phyloP scores from a whole-genome alignment of 495 filamentous ascomycete genomes.

The Annulohypoxylon maeteangense region DNA sequence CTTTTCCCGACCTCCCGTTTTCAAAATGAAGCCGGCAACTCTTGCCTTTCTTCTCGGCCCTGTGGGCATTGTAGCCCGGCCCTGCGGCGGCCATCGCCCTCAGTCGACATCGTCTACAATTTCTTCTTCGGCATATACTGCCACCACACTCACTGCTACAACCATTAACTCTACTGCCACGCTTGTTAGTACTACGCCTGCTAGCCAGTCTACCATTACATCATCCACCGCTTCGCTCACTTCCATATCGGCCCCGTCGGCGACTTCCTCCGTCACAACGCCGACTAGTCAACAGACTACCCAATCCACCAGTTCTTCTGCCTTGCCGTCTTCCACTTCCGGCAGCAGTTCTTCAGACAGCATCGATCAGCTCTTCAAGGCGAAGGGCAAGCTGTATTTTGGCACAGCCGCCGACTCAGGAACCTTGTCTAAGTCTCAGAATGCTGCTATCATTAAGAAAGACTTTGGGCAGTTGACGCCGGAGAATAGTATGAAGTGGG shows the following conservation, averaged over 20 bases:
- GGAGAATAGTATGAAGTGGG: conserved; percentile 66
- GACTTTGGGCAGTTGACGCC: conserved; percentile 67
- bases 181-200: not conserved
- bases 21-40: conserved; percentile 36
- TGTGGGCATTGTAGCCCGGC: conserved; percentile 32
- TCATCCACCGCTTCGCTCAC: conserved; percentile 13
- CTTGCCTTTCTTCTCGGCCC: conserved; percentile 33
- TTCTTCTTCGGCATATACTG: not conserved
- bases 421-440: conserved; percentile 57
- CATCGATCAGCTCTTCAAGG: conserved; percentile 55
- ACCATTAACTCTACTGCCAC: not conserved
- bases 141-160: not conserved
- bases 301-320: conserved; percentile 12
- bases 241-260: not conserved
- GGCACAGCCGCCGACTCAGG: conserved; percentile 64
- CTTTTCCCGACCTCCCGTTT: not conserved
- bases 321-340: conserved; percentile 3
- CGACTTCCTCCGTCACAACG: not conserved
- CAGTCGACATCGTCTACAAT: conserved; percentile 7
- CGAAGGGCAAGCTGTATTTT: conserved; percentile 68
- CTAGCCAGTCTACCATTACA: conserved; percentile 10
- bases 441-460: conserved; percentile 60
- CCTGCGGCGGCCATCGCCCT: conserved; percentile 32
- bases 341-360: conserved; percentile 23
- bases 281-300: not conserved